A percentile compares a stretch with the other conserved stretches of the same genome.
These are phyloP conservation scores for Chaetomium sp. DNA, from an alignment of 2,329 filamentous ascomycete genomes.

Conservation along the genomic window DNA sequence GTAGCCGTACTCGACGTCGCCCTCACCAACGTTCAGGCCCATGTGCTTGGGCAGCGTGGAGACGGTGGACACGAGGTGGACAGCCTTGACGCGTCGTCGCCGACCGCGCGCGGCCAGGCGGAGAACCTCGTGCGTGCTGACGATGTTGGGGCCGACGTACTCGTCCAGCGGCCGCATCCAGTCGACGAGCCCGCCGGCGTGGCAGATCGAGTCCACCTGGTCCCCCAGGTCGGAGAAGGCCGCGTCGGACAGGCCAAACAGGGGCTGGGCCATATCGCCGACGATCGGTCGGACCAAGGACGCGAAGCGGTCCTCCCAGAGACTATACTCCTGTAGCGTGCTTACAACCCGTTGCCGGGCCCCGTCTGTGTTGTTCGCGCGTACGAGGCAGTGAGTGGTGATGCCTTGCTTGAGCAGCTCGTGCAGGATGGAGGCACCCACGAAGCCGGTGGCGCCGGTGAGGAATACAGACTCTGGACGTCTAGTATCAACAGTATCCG, in stretches of 20 bases:
- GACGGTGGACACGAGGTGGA: slow-evolving; percentile 1
- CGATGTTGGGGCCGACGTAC: neutral
- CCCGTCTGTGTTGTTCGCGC: neutral
- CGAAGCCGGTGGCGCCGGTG: slow-evolving; percentile 1
- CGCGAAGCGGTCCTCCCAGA: neutral
- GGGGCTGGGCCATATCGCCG: neutral
- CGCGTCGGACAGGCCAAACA: neutral
- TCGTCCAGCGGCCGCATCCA: neutral
- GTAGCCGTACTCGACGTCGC: neutral
- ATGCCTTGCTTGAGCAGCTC: neutral
- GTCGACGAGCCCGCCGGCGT: neutral
- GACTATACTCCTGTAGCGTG: neutral
- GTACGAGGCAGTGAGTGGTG: neutral
- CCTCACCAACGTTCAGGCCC: neutral
- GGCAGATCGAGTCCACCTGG: neutral
- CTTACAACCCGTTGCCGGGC: neutral
- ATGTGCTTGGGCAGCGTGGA: slow-evolving; percentile 1
- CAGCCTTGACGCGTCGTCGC: neutral
- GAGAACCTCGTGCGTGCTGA: neutral
- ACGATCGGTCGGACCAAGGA: neutral
- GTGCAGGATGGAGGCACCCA: slow-evolving; percentile 1
- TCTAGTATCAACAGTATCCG: neutral
- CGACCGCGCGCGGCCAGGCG: neutral
- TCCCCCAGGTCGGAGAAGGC: neutral
- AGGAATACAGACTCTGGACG: slow-evolving; percentile 1